phyloP scores from a whole-genome alignment of 2,329 filamentous ascomycete genomes.

The Amesomyces nigricolor region DNA sequence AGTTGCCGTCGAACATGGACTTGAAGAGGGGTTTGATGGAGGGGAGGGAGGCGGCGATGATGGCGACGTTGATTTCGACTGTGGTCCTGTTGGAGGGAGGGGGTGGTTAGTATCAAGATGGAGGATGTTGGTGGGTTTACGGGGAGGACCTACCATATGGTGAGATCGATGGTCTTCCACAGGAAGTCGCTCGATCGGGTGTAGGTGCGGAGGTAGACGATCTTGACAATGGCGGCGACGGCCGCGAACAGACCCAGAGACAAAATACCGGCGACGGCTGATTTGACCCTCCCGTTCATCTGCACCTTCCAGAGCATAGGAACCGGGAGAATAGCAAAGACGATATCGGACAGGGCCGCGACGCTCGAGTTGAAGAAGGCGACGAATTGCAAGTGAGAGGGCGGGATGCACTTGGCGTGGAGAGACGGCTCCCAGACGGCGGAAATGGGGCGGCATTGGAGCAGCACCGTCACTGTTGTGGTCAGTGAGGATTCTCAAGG shows the following conservation, averaged over 20 bases:
- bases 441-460: slow-evolving; percentile 26
- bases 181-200: slow-evolving; percentile 29
- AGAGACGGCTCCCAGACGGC: slow-evolving; percentile 21
- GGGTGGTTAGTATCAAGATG: neutral
- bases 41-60: slow-evolving; percentile 29
- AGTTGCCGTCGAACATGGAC: slow-evolving; percentile 23
- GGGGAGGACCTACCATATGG: slow-evolving; percentile 25
- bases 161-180: slow-evolving; percentile 28
- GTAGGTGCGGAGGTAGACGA: slow-evolving; percentile 25
- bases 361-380: slow-evolving; percentile 29
- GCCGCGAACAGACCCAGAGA: slow-evolving; percentile 29
- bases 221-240: slow-evolving; percentile 27
- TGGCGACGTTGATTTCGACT: slow-evolving; percentile 28
- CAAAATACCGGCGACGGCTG: slow-evolving; percentile 25
- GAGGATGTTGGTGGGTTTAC: neutral
- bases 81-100: slow-evolving; percentile 23
- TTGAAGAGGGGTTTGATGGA: slow-evolving; percentile 29
- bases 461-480: slow-evolving; percentile 25
- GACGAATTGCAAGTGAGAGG: slow-evolving; percentile 25
- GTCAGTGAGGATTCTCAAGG: neutral
- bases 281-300: slow-evolving; percentile 28
- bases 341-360: slow-evolving; percentile 27
- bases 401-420: slow-evolving; percentile 25
- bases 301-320: slow-evolving; percentile 30
- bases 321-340: slow-evolving; percentile 28